Evolutionary conservation across 1,284 basidiomycete genomes (phyloP).

Genomic region (Trichosporon ovoides): DNA sequence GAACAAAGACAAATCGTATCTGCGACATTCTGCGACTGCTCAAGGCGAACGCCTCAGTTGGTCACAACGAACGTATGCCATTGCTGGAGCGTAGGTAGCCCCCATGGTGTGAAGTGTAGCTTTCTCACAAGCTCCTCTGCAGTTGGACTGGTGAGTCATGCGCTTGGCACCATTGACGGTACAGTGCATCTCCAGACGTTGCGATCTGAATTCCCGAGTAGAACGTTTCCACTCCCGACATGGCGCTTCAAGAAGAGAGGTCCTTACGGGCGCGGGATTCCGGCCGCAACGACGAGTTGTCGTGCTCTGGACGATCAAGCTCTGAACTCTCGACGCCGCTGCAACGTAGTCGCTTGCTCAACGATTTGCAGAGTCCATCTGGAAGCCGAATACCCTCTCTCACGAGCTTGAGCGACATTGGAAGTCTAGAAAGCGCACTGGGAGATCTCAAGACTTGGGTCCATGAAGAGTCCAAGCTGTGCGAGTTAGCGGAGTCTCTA

Average conservation of each 20-base stretch:
- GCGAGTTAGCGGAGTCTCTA: constrained; percentile 45
- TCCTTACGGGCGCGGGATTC: not conserved
- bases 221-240: not conserved
- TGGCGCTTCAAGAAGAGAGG: not conserved
- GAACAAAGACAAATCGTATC: too few species aligned
- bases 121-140: not conserved
- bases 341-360: not conserved
- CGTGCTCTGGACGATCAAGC: not conserved
- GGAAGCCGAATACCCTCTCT: constrained; percentile 1
- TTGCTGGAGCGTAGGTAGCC: too few species aligned
- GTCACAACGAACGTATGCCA: too few species aligned
- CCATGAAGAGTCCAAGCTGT: constrained; percentile 10
- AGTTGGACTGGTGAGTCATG: too few species aligned
- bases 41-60: too few species aligned
- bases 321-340: constrained; percentile 13
- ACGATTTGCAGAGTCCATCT: not conserved
- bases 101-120: too few species aligned
- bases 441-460: constrained; percentile 10
- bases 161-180: too few species aligned
- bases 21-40: too few species aligned
- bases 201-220: too few species aligned
- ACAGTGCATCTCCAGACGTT: too few species aligned
- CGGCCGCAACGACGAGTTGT: not conserved
- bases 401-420: constrained; percentile 8
- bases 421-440: not conserved